Evolutionary conservation across 108 stramenopile species (phyloP), one percentile per base, ranked within the genome.

Genomic region (Stephanodiscus triporus): DNA sequence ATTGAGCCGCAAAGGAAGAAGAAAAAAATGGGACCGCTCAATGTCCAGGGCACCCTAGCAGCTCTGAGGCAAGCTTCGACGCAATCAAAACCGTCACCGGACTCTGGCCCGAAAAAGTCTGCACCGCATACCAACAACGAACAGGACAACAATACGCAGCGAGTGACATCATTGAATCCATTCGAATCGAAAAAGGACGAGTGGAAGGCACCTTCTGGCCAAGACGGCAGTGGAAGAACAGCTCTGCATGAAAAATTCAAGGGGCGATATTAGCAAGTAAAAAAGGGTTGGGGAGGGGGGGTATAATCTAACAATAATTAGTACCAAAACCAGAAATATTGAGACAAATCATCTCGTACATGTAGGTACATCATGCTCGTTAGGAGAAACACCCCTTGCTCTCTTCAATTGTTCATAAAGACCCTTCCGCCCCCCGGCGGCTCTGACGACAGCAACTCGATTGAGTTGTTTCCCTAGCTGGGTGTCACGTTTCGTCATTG

Each of bases 221-320:
- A 91, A 80, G 90, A 91, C 71, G 93, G 90, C 34, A 91, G 89
- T 68, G 93, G 93, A 20, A 75, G 63, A 2, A 91, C 93, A 13
- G 83, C 88, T 37, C 67, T 91, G 54, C 91, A 94, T 80, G 82
- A 84, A 19, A 94, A 91, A 62, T 94, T 94, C 78, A 87, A 85
- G 23, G 93, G 90, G n/a, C 70, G 90, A 57, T 94, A 94, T 62
- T 94, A 70, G 76, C 22, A 22, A 61, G 17, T 23, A 40, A 56
- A 26, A 43, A 7, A 6, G 19, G 19, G 37, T 9, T 22, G 42
- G 43, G 9, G 24, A 8, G 51, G 9, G 7, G 20, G 4, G 36
- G 36, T 36, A 36, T 36, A n/a, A n/a, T n/a, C n/a, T n/a, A n/a
- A n/a, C n/a, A n/a, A n/a, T n/a, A n/a, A n/a, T n/a, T n/a, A n/a